phyloP scores from a whole-genome alignment of 176 grass and related monocot genomes.

The Oryza glumipatula region DNA sequence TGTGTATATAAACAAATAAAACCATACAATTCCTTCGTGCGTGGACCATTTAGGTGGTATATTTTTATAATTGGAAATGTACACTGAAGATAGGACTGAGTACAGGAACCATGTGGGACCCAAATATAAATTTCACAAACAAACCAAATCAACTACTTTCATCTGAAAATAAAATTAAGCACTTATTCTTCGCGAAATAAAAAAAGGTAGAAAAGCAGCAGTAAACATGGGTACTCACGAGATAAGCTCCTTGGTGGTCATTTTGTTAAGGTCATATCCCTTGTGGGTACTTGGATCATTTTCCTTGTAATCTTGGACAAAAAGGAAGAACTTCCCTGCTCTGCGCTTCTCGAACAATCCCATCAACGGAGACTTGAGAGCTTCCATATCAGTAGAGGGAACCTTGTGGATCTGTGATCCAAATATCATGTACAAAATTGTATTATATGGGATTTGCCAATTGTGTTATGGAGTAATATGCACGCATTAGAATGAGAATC shows the following conservation, averaged over 20 bases:
- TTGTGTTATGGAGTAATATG: not conserved
- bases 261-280: constrained; percentile 69
- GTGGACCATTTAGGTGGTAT: not conserved
- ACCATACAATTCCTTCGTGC: not conserved
- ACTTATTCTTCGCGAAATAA: not conserved
- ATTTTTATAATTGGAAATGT: not conserved
- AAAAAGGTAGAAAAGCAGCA: constrained; percentile 17
- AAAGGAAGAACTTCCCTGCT: constrained; percentile 89
- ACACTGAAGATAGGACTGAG: not conserved
- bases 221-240: constrained; percentile 56
- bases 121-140: constrained; percentile 1
- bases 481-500: not conserved
- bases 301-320: constrained; percentile 88
- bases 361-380: constrained; percentile 90
- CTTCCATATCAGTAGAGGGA: constrained; percentile 92
- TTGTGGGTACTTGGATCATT: constrained; percentile 86
- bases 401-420: constrained; percentile 77
- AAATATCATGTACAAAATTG: constrained; percentile 22
- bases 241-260: constrained; percentile 82
- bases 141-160: not conserved
- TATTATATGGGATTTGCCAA: not conserved
- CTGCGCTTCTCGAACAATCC: constrained; percentile 95
- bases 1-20: not conserved
- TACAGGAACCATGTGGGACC: not conserved
- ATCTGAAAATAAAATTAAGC: not conserved